These are phyloP conservation scores for Candida gorgasii DNA, from an alignment of 805 yeast genomes.

Conservation along the genomic window DNA sequence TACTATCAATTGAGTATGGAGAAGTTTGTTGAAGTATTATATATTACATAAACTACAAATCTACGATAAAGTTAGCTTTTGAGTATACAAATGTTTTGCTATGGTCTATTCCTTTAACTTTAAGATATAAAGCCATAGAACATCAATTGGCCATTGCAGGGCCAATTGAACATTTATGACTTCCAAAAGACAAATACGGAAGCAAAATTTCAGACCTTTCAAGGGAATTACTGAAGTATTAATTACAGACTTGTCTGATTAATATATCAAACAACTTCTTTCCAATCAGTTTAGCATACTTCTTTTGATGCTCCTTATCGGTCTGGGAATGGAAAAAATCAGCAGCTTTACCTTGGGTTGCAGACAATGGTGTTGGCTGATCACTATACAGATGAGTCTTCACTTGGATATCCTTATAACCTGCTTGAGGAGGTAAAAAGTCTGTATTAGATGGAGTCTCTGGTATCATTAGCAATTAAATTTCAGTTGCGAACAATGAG, in stretches of 20 bases:
- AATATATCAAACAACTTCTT: slow-evolving; percentile 23
- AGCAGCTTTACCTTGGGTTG: slow-evolving; percentile 25
- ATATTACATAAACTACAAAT: slow-evolving; percentile 4
- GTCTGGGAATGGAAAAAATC: slow-evolving; percentile 29
- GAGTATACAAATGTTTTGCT: background rate
- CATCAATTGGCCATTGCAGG: too few relatives aligned
- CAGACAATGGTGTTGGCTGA: slow-evolving; percentile 34
- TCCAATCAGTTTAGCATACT: slow-evolving; percentile 31
- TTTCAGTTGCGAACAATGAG: slow-evolving; percentile 9
- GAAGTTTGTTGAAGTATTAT: too few relatives aligned
- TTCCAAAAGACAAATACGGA: background rate
- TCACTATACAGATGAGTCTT: slow-evolving; percentile 32
- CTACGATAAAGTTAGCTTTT: background rate
- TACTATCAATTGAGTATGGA: background rate
- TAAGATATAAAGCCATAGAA: too few relatives aligned
- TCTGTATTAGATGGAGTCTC: slow-evolving; percentile 31
- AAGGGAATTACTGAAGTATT: background rate
- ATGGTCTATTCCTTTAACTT: background rate
- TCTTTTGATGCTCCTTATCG: slow-evolving; percentile 34
- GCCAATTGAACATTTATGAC: background rate
- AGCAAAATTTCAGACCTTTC: background rate
- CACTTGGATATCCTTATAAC: slow-evolving; percentile 30
- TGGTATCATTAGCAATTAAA: slow-evolving; percentile 8
- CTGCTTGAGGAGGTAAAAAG: slow-evolving; percentile 29
- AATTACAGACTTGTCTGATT: slow-evolving; percentile 15